Base-by-base conservation (phyloP, 768 basidiomycete species). In the Omphalotus guepiniiformis region DNA sequence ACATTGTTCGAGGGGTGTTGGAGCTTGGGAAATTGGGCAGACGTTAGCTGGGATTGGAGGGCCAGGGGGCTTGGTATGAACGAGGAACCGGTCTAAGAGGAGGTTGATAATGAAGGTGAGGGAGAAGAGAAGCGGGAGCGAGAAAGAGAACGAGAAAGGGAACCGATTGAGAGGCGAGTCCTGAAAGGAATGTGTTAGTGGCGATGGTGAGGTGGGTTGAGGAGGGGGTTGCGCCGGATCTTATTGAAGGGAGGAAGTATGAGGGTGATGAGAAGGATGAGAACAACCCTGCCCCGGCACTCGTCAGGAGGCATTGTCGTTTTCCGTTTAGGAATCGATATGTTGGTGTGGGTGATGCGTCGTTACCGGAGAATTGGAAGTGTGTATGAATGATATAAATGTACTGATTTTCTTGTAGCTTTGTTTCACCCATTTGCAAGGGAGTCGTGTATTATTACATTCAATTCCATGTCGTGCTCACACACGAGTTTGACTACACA, bases 1-100 rank as follows among this genome's bases (percentile, higher is more conserved):
- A 19, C 58, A 59, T 39, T 59, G 58, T 39, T 18, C 37, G 6
- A 49, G 49, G 30, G 56, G 57, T 6, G 44, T 41, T 3, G 55
- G 55, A 5, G 47, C 53, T 23, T 56, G 53, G 53, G 47, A 18
- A 19, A 32, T 56, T 19, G 55, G 55, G 13, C 55, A 56, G 27
- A 26, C 22, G 19, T 18, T 50, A 25, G 29, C 11, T 6, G 25
- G n/a, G 3, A 16, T 26, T 2, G 42, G 16, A 25, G 19, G 23
- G 16, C 19, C 7, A 3, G 13, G 18, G 18, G n/a, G n/a, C n/a
- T n/a, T n/a, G n/a, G n/a, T n/a, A 6, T 44, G 28, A 34, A 35
- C 19, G 16, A 34, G 21, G 29, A 32, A 13, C 23, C 30, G 19
- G 4, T 32, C n/a, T n/a, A n/a, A n/a, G n/a, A n/a, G n/a, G n/a